These are phyloP conservation scores for Dryadomyces sulphureus DNA, from an alignment of 2,329 filamentous ascomycete genomes.

Conservation along the genomic window DNA sequence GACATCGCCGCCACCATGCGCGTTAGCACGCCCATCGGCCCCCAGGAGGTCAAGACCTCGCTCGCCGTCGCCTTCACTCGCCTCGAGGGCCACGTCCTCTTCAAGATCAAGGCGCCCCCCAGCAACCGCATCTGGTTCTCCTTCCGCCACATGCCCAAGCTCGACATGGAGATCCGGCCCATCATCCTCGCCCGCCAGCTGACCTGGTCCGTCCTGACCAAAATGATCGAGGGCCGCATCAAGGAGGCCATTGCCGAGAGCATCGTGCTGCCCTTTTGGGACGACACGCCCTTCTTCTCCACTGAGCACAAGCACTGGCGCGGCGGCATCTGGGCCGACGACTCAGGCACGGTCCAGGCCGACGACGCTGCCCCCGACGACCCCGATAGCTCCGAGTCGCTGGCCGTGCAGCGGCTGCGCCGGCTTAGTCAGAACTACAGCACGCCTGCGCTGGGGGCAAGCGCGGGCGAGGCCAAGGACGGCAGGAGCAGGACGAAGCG, in stretches of 20 bases:
- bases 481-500: slow-evolving; percentile 14
- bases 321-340: slow-evolving; percentile 65
- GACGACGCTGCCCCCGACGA: slow-evolving; percentile 25
- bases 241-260: slow-evolving; percentile 90
- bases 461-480: slow-evolving; percentile 7
- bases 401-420: slow-evolving; percentile 22
- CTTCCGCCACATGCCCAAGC: slow-evolving; percentile 84
- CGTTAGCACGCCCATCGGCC: slow-evolving; percentile 75
- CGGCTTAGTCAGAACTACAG: slow-evolving; percentile 42
- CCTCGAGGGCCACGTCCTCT: slow-evolving; percentile 68
- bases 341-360: slow-evolving; percentile 25
- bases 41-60: slow-evolving; percentile 87
- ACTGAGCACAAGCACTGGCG: slow-evolving; percentile 66
- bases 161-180: slow-evolving; percentile 88
- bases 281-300: slow-evolving; percentile 81
- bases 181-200: slow-evolving; percentile 93
- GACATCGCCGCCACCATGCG: slow-evolving; percentile 88
- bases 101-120: slow-evolving; percentile 86
- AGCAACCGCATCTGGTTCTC: slow-evolving; percentile 95
- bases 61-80: slow-evolving; percentile 75
- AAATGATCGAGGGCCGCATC: slow-evolving; percentile 88
- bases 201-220: slow-evolving; percentile 80
- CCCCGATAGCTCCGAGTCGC: slow-evolving; percentile 13
- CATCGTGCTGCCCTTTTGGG: slow-evolving; percentile 86
- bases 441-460: slow-evolving; percentile 21